phyloP scores from a whole-genome alignment of 2,329 filamentous ascomycete species.

The Epichloe sibirici region DNA sequence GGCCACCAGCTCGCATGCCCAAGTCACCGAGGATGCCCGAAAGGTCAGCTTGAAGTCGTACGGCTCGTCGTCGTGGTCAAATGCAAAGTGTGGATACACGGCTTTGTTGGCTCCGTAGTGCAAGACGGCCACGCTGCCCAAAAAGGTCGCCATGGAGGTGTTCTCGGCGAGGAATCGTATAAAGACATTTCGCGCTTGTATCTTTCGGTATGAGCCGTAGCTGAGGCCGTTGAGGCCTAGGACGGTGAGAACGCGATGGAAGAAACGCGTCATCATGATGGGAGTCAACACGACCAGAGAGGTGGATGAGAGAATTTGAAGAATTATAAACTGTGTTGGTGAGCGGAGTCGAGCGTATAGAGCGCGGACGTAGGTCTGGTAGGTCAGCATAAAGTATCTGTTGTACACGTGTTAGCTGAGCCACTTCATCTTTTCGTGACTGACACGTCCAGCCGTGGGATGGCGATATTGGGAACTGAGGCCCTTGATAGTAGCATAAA shows the following conservation, averaged over 20 bases:
- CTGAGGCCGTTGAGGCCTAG: slow-evolving; percentile 45
- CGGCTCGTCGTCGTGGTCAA: slow-evolving; percentile 34
- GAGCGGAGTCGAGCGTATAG: slow-evolving; percentile 56
- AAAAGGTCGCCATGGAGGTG: slow-evolving; percentile 54
- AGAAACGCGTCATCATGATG: slow-evolving; percentile 47
- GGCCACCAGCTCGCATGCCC: slow-evolving; percentile 53
- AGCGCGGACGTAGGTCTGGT: slow-evolving; percentile 59
- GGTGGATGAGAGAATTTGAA: slow-evolving; percentile 52
- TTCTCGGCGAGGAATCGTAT: slow-evolving; percentile 57
- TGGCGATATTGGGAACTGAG: neutral
- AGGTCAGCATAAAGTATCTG: slow-evolving; percentile 56
- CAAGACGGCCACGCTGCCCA: slow-evolving; percentile 52
- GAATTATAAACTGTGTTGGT: slow-evolving; percentile 50
- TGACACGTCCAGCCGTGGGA: neutral
- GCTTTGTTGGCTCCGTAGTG: slow-evolving; percentile 56
- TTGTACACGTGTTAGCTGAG: slow-evolving; percentile 1
- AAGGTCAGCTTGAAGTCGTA: slow-evolving; percentile 55
- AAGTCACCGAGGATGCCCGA: slow-evolving; percentile 50
- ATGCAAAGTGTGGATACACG: slow-evolving; percentile 59
- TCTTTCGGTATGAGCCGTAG: slow-evolving; percentile 53
- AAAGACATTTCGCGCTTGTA: slow-evolving; percentile 54
- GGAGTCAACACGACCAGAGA: slow-evolving; percentile 52
- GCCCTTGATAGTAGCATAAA: neutral
- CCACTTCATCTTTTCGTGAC: neutral
- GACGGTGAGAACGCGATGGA: slow-evolving; percentile 42